Conservation (phyloP, 2,329 filamentous ascomycete genomes). For the Truncatella angustata region DNA sequence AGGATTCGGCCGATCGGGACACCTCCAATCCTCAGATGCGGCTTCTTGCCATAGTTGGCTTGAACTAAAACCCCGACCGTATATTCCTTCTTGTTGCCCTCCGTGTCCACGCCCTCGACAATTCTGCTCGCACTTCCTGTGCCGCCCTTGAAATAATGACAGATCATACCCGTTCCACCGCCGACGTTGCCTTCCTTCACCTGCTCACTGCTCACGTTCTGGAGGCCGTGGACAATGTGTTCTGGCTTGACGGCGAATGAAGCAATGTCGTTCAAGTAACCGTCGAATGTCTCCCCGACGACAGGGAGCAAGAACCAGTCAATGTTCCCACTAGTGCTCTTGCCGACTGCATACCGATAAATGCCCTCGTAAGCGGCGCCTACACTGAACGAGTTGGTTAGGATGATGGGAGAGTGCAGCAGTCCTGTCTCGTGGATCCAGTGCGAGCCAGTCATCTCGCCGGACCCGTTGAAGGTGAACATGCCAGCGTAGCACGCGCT, state of each 20-base stretch:
- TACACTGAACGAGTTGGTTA: slow-evolving; percentile 58
- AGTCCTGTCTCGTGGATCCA: slow-evolving; percentile 63
- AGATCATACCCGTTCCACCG: slow-evolving; percentile 68
- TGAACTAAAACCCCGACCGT: slow-evolving; percentile 63
- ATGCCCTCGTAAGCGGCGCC: slow-evolving; percentile 59
- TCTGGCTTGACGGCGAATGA: slow-evolving; percentile 53
- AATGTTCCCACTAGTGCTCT: slow-evolving; percentile 38
- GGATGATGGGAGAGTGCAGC: slow-evolving; percentile 56
- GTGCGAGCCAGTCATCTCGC: slow-evolving; percentile 60
- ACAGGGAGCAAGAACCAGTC: slow-evolving; percentile 57
- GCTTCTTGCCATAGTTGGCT: slow-evolving; percentile 60
- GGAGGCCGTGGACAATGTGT: slow-evolving; percentile 54
- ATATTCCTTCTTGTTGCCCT: slow-evolving; percentile 41
- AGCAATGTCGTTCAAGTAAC: slow-evolving; percentile 56
- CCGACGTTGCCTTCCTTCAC: slow-evolving; percentile 63
- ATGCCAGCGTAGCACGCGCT: slow-evolving; percentile 46
- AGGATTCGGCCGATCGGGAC: slow-evolving; percentile 61
- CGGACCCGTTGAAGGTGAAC: slow-evolving; percentile 63
- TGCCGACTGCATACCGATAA: slow-evolving; percentile 52
- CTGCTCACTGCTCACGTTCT: slow-evolving; percentile 43
- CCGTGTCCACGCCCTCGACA: slow-evolving; percentile 43
- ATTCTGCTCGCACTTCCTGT: slow-evolving; percentile 61
- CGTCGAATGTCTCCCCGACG: slow-evolving; percentile 63
- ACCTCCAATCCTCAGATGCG: slow-evolving; percentile 57
- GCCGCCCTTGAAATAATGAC: slow-evolving; percentile 65